Evolutionary conservation across 345 rosid species (phyloP).

Genomic region (Citrus maxima): DNA sequence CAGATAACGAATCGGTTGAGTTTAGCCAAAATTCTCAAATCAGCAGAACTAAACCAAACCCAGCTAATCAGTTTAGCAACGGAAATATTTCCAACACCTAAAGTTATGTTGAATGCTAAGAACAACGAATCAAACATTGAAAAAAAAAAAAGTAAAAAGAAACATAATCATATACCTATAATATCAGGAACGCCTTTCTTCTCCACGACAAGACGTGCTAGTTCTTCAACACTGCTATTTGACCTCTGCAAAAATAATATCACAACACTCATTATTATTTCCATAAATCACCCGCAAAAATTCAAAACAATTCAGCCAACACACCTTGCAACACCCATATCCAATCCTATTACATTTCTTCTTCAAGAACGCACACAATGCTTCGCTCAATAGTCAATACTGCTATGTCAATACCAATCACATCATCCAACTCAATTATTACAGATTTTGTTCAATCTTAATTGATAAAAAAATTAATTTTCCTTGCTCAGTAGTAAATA

Average conservation of each 20-base stretch:
- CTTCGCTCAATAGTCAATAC: background rate
- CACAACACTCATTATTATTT: background rate
- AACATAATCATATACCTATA: conserved; percentile 40
- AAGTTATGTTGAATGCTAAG: background rate
- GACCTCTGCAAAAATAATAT: conserved; percentile 46
- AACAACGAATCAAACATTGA: background rate
- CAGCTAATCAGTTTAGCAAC: background rate
- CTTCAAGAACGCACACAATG: too few species aligned
- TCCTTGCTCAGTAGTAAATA: background rate
- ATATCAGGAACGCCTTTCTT: conserved; percentile 89
- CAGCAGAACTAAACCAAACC: background rate
- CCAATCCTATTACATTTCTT: background rate
- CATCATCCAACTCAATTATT: background rate
- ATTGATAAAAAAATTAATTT: background rate
- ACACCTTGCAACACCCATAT: background rate
- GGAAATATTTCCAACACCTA: background rate
- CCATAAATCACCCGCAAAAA: background rate
- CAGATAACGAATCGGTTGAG: background rate
- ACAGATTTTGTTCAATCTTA: background rate
- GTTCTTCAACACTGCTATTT: conserved; percentile 68
- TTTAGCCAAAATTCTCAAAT: background rate
- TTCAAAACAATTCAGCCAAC: background rate
- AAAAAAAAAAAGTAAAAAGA: too few species aligned
- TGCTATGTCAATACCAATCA: background rate
- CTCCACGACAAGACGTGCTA: conserved; percentile 66